These are phyloP conservation scores for Trichocomaceae sp. DNA, from an alignment of 2,329 filamentous ascomycete species.

Conservation along the genomic window DNA sequence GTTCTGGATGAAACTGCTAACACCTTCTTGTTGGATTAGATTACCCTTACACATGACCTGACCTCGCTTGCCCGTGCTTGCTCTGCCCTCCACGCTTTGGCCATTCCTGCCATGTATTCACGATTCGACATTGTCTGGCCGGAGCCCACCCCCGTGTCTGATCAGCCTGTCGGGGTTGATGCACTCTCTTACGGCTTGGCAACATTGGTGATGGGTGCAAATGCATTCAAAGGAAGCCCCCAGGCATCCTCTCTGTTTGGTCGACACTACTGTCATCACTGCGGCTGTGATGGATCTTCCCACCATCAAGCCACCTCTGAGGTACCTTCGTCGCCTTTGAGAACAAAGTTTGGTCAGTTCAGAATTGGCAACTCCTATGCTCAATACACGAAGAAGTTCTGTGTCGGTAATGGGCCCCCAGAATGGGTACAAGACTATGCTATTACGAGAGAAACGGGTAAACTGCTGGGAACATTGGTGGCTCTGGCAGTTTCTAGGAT, in stretches of 20 bases:
- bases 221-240: conserved; percentile 51
- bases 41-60: conserved; percentile 75
- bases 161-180: conserved; percentile 67
- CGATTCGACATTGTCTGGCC: conserved; percentile 87
- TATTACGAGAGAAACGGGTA: conserved; percentile 74
- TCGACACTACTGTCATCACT: conserved; percentile 22
- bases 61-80: conserved; percentile 71
- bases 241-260: conserved; percentile 25
- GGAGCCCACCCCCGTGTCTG: conserved; percentile 57
- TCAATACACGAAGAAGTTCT: conserved; percentile 73
- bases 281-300: conserved; percentile 21
- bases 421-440: conserved; percentile 77
- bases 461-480: conserved; percentile 80
- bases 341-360: conserved; percentile 16
- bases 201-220: conserved; percentile 67
- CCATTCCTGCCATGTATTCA: conserved; percentile 73
- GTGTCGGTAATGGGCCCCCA: conserved; percentile 70
- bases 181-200: conserved; percentile 76
- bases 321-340: not conserved
- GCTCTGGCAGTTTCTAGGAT: conserved; percentile 74
- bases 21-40: conserved; percentile 38
- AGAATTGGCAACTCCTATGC: conserved; percentile 68
- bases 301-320: conserved; percentile 16
- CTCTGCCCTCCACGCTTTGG: conserved; percentile 67
- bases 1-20: not conserved